These are phyloP conservation scores for Phytophthora pinifolia DNA, from an alignment of 352 stramenopile genomes.

Conservation along the genomic window DNA sequence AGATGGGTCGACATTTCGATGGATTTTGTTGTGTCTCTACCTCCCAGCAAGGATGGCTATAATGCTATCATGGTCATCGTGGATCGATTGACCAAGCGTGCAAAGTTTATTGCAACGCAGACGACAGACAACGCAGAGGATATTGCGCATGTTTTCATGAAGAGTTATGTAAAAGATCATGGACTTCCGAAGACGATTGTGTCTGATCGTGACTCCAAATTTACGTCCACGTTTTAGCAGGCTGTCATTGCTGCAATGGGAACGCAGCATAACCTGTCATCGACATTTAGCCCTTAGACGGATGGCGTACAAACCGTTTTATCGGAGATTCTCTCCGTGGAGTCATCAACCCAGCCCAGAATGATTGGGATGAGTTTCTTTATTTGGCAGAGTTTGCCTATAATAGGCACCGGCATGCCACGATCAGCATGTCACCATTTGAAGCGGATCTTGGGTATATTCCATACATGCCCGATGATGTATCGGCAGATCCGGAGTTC, in stretches of 20 bases:
- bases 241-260: neutral
- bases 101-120: conserved; percentile 10
- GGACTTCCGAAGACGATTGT: no score
- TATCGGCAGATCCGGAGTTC: conserved; percentile 2
- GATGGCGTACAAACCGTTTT: no score
- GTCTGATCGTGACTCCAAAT: no score
- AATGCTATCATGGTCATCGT: conserved; percentile 4
- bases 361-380: conserved; percentile 21
- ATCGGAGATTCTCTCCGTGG: no score
- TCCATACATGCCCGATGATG: conserved; percentile 14
- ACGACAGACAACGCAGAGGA: conserved; percentile 3
- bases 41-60: neutral
- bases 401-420: conserved; percentile 9
- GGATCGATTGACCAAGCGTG: conserved; percentile 10
- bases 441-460: conserved; percentile 19
- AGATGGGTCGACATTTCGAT: conserved; percentile 11
- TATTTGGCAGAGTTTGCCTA: conserved; percentile 24
- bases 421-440: conserved; percentile 16
- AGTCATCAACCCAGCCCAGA: conserved; percentile 6
- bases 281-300: no score
- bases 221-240: no score
- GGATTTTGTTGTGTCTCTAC: conserved; percentile 5
- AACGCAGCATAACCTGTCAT: no score
- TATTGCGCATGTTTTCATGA: no score
- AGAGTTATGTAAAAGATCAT: no score